These are phyloP conservation scores for Geotrichum aggregatum DNA, from an alignment of 1,139 yeast species.

Conservation along the genomic window DNA sequence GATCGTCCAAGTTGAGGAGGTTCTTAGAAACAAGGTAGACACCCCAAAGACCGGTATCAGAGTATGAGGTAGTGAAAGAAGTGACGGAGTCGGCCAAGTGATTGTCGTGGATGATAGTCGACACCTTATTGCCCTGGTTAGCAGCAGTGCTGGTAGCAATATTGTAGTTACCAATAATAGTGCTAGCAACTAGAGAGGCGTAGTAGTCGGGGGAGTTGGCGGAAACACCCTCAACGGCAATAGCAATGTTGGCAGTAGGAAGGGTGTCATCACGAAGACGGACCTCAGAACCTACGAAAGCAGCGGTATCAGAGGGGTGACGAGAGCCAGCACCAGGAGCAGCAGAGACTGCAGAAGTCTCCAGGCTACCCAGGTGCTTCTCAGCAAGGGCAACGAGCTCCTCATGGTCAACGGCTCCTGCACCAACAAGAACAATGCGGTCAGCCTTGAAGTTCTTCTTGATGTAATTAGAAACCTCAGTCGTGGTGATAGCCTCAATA, in stretches of 20 bases:
- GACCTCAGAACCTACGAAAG: slow-evolving; percentile 81
- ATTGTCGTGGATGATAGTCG: slow-evolving; percentile 69
- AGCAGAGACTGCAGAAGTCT: slow-evolving; percentile 58
- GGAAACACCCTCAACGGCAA: slow-evolving; percentile 94
- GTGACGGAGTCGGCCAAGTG: slow-evolving; percentile 86
- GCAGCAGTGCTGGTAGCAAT: slow-evolving; percentile 86
- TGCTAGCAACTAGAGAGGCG: slow-evolving; percentile 93
- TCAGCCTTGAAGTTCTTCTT: slow-evolving; percentile 88
- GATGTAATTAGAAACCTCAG: slow-evolving; percentile 76
- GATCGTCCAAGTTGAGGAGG: slow-evolving; percentile 59
- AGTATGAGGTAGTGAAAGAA: slow-evolving; percentile 95
- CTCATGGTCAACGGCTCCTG: slow-evolving; percentile 92
- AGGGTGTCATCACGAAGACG: slow-evolving; percentile 76
- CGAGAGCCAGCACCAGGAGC: slow-evolving; percentile 69
- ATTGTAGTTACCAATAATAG: slow-evolving; percentile 96
- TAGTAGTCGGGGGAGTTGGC: slow-evolving; percentile 97
- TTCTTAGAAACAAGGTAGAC: slow-evolving; percentile 84
- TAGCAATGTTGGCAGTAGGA: slow-evolving; percentile 86
- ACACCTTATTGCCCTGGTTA: slow-evolving; percentile 80
- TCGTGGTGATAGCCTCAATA: slow-evolving; percentile 71
- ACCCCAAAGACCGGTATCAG: slow-evolving; percentile 98
- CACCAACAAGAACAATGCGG: slow-evolving; percentile 94
- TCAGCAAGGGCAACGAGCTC: slow-evolving; percentile 73
- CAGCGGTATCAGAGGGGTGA: slow-evolving; percentile 61
- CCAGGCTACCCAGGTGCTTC: slow-evolving; percentile 70